These are phyloP conservation scores for Trapa incisa DNA, from an alignment of 345 rosid species.

Conservation along the genomic window DNA sequence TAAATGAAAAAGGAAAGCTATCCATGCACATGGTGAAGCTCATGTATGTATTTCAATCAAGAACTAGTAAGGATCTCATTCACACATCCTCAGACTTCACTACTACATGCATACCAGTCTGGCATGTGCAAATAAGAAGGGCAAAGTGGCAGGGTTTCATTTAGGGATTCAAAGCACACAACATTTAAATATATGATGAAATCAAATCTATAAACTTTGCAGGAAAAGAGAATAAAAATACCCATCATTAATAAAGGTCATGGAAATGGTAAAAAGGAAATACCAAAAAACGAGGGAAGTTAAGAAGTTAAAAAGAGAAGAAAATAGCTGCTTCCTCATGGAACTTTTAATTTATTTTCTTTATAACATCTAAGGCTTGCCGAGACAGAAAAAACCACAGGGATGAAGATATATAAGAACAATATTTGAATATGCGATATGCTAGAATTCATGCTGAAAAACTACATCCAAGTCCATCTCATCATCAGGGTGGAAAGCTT, in stretches of 20 bases:
- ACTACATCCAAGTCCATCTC: not conserved
- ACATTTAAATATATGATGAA: not conserved
- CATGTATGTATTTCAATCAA: too few relatives aligned
- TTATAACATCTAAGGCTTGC: not conserved
- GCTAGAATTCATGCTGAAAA: not conserved
- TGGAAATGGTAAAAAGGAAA: not conserved
- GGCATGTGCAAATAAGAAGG: not conserved
- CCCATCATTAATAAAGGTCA: not conserved
- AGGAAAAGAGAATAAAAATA: not conserved
- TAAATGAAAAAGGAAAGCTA: too few relatives aligned
- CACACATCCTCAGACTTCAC: too few relatives aligned
- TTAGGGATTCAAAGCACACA: not conserved
- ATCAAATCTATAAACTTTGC: not conserved
- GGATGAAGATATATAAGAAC: not conserved
- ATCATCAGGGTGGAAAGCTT: conserved; percentile 26
- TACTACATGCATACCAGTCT: not conserved
- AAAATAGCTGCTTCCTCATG: not conserved
- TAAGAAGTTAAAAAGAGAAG: not conserved
- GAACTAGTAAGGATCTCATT: too few relatives aligned
- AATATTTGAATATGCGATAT: not conserved
- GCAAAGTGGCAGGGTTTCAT: not conserved
- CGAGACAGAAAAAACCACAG: not conserved
- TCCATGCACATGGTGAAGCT: too few relatives aligned
- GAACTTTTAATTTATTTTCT: not conserved
- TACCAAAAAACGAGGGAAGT: not conserved